Base-by-base conservation (phyloP, 768 basidiomycete species). In the Boletus coccyginus region DNA sequence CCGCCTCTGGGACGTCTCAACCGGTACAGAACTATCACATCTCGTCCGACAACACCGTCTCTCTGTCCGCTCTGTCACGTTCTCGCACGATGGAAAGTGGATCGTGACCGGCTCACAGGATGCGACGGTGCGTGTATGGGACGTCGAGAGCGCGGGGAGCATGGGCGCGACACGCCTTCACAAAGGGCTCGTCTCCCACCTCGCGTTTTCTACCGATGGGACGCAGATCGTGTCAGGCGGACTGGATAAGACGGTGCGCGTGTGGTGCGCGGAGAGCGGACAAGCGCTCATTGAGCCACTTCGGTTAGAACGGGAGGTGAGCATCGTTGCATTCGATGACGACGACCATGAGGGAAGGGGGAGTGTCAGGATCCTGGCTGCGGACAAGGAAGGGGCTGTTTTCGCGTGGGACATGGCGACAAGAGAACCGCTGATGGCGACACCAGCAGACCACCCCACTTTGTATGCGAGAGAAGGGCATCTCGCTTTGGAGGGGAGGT, bases 91-190 rank as follows among this genome's bases (percentile, higher is more conserved):
- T 32, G 67, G 71, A 1, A 56, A 58, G 49, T 64, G 62, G 14
- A 55, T 72, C 19, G 58, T 72, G 36, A 73, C 73, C 11, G 64
- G 66, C 1, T 66, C 64, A 1, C 35, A 54, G 1, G 71, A 72
- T 14, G 41, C 52, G 41, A 67, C 58, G 6, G 62, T 74, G 32
- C 71, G 69, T 35, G 59, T 73, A 5, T 74, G 71, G 71, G 69
- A 74, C 48, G 45, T 64, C 1, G 64, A 67, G 45, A 66, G 70
- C 12, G 63, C 57, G 5, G 69, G 67, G 27, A 67, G 66, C 31
- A 66, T 74, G 53, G 66, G 56, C 9, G 60, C 50, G n/a, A 21
- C 52, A 9, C 56, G 62, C 0, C 60, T 65, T 0, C 73, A 74
- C 60, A 72, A 61, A 9, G 61, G 62, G 21, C 66, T 65, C 38